These are phyloP conservation scores for Dimargaris xerosporica DNA, from an alignment of 192 early-diverging fungal species.

Conservation along the genomic window DNA sequence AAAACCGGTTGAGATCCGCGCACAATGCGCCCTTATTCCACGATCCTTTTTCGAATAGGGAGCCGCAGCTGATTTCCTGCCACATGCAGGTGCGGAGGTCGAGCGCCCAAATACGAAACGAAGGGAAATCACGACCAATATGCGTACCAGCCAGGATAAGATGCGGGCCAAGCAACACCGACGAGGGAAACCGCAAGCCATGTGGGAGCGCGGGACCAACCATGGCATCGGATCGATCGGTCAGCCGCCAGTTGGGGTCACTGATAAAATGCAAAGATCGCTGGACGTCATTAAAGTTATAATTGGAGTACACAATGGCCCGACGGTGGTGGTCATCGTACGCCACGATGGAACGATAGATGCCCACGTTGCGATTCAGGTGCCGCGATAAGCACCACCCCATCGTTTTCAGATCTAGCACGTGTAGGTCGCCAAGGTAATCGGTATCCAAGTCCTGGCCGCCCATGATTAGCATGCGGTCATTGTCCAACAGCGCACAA, in stretches of 20 bases:
- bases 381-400: slow-evolving; percentile 48
- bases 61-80: slow-evolving; percentile 52
- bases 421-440: slow-evolving; percentile 65
- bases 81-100: slow-evolving; percentile 43
- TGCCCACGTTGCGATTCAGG: slow-evolving; percentile 59
- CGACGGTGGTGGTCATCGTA: slow-evolving; percentile 38
- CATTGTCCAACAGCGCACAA: slow-evolving; percentile 43
- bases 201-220: slow-evolving; percentile 46
- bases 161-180: slow-evolving; percentile 49
- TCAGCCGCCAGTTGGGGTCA: slow-evolving; percentile 39
- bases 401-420: slow-evolving; percentile 52
- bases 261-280: slow-evolving; percentile 55
- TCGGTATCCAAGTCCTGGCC: slow-evolving; percentile 63
- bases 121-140: slow-evolving; percentile 44
- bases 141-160: slow-evolving; percentile 57
- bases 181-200: slow-evolving; percentile 61
- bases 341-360: slow-evolving; percentile 62
- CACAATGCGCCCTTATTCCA: slow-evolving; percentile 64
- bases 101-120: slow-evolving; percentile 58
- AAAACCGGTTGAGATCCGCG: slow-evolving; percentile 41
- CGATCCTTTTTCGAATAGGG: slow-evolving; percentile 47
- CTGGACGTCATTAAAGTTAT: slow-evolving; percentile 56
- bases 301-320: slow-evolving; percentile 57
- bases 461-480: slow-evolving; percentile 45
- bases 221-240: slow-evolving; percentile 55